phyloP scores from a whole-genome alignment of 345 rosid species.

The Ricinus communis region DNA sequence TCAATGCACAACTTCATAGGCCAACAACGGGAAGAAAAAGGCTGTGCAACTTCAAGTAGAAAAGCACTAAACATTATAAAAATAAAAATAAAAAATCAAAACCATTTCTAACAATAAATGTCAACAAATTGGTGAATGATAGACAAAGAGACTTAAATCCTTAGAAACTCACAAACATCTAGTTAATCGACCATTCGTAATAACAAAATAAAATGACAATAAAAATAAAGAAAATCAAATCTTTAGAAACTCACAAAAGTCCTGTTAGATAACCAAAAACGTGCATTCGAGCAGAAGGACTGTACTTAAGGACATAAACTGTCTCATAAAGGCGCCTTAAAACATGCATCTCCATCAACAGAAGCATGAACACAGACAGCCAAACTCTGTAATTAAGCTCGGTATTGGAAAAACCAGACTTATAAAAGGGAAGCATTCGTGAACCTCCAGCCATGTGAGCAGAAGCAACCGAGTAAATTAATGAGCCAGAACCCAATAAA shows the following conservation, averaged over 20 bases:
- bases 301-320: constrained; percentile 20
- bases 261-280: constrained; percentile 21
- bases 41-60: neutral
- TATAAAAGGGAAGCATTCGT: too few species aligned
- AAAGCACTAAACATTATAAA: neutral
- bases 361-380: constrained; percentile 21
- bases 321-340: constrained; percentile 28
- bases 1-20: neutral
- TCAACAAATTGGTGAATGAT: neutral
- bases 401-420: neutral
- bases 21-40: neutral
- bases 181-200: too few species aligned
- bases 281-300: constrained; percentile 26
- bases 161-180: too few species aligned
- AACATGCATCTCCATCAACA: constrained; percentile 21
- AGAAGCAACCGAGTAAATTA: neutral
- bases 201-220: too few species aligned
- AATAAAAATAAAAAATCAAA: neutral
- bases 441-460: constrained; percentile 19
- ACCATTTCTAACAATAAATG: neutral
- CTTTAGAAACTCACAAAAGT: constrained; percentile 19
- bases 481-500: too few species aligned
- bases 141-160: neutral
- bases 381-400: constrained; percentile 4
- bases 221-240: neutral